Evolutionary conservation across 768 basidiomycete genomes (phyloP), one percentile per base, ranked within the genome.

Genomic region (Brasilioporus rufonigricans): DNA sequence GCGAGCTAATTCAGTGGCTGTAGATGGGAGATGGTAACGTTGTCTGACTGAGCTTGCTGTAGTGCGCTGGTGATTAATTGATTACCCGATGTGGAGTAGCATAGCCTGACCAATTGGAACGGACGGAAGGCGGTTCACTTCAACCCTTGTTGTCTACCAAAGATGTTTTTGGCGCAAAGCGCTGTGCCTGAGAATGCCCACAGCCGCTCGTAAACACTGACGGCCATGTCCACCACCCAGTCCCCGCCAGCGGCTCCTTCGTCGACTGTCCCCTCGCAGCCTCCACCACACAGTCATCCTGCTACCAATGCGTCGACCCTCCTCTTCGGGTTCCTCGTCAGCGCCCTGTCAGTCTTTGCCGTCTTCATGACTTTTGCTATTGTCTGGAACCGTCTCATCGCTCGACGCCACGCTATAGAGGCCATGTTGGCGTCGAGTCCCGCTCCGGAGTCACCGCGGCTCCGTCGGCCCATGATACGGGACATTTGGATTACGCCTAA

Each of bases 331-430:
- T 72, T 71, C 52, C 67, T 71, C 32, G 53, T 71, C 49, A 63
- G 56, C n/a, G 60, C 68, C n/a, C 55, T 71, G 39, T 65, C 70
- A 0, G 39, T 71, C 23, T 71, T 71, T 44, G 68, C 61, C 1
- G 31, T 71, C 36, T 72, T 71, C 52, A 68, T 72, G 65, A 46
- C 53, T 12, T 54, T 52, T 52, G 71, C 69, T 8, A 52, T 71
- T 4, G 41, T 67, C 47, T 71, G 70, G 70, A 71, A 66, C 39
- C 70, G 71, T 40, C 71, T 71, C n/a, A 59, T 71, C 21, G 35
- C 50, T 2, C 63, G 70, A 19, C 70, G 70, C 26, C 69, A 48
- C 1, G 52, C 49, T 2, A 71, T 72, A 33, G 69, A 72, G 1
- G 58, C 57, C 14, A 59, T 46, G 57, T 53, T 63, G 50, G 44